Percentiles rank a stretch among this genome's conserved stretches.
phyloP scores from a whole-genome alignment of 352 stramenopile species.

The Thalassiosira livingstoniorum region DNA sequence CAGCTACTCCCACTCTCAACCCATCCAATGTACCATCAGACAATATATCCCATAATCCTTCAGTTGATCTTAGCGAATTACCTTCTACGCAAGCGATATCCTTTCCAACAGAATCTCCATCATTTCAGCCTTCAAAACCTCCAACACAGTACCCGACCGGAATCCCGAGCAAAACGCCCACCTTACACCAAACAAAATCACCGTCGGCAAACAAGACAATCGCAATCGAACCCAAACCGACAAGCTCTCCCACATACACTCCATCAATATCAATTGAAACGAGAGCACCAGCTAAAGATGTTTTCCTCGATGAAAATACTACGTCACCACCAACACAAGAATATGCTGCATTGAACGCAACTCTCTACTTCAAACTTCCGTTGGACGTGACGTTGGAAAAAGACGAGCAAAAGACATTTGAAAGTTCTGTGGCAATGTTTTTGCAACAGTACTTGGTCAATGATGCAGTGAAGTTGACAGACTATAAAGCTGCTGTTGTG shows the following conservation, averaged over 20 bases:
- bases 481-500: slow-evolving; percentile 20
- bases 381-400: background rate
- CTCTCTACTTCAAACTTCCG: slow-evolving; percentile 33
- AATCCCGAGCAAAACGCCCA: background rate
- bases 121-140: background rate
- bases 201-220: background rate
- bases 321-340: slow-evolving; percentile 2
- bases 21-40: background rate
- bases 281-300: background rate
- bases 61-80: background rate
- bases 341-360: slow-evolving; percentile 5
- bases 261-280: background rate
- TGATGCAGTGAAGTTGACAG: background rate
- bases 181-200: background rate
- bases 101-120: background rate
- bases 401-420: slow-evolving; percentile 19
- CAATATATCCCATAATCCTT: background rate
- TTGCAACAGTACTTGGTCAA: slow-evolving; percentile 7
- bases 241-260: background rate
- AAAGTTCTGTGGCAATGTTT: slow-evolving; percentile 30
- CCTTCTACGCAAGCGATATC: slow-evolving; percentile 4
- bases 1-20: background rate
- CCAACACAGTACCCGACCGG: slow-evolving; percentile 9
- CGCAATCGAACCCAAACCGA: background rate
- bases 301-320: background rate